Evolutionary conservation across 2,329 filamentous ascomycete genomes (phyloP).

Genomic region (Pyrenophora tritici-repentis): DNA sequence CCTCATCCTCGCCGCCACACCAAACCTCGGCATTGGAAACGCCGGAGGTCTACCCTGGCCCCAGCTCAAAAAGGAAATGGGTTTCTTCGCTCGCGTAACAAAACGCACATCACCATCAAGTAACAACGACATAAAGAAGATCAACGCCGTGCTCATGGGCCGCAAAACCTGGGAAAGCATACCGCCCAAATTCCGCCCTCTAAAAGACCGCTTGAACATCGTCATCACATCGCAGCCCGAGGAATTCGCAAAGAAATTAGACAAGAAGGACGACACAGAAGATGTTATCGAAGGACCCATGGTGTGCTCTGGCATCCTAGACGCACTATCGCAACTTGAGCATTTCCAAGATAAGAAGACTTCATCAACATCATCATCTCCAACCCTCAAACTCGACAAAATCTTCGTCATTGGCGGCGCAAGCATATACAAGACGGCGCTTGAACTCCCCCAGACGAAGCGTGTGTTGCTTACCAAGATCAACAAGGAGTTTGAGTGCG

Average conservation of each 20-base stretch:
- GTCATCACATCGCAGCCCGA: constrained; percentile 67
- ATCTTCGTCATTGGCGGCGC: constrained; percentile 90
- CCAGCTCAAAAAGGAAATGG: constrained; percentile 87
- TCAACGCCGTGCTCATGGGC: constrained; percentile 87
- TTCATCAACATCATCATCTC: neutral
- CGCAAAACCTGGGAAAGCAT: constrained; percentile 97
- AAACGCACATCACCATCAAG: constrained; percentile 60
- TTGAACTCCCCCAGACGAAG: constrained; percentile 62
- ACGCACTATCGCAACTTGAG: constrained; percentile 17
- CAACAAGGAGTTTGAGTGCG: constrained; percentile 72
- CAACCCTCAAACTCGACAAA: constrained; percentile 15
- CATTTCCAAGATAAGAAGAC: neutral
- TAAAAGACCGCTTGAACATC: constrained; percentile 80
- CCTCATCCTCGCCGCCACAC: constrained; percentile 93
- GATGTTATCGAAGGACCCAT: constrained; percentile 49
- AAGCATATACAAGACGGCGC: constrained; percentile 77
- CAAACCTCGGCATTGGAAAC: constrained; percentile 84
- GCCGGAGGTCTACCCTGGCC: constrained; percentile 85
- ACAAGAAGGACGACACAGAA: neutral
- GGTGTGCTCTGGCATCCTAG: constrained; percentile 61
- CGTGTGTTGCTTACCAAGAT: constrained; percentile 74
- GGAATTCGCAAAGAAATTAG: constrained; percentile 18
- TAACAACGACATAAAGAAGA: constrained; percentile 7
- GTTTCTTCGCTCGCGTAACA: constrained; percentile 90
- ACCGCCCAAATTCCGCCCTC: constrained; percentile 75